Evolutionary conservation across 306 rosid species (phyloP), one percentile per base, ranked within the genome.

Genomic region (Acacia confusa): DNA sequence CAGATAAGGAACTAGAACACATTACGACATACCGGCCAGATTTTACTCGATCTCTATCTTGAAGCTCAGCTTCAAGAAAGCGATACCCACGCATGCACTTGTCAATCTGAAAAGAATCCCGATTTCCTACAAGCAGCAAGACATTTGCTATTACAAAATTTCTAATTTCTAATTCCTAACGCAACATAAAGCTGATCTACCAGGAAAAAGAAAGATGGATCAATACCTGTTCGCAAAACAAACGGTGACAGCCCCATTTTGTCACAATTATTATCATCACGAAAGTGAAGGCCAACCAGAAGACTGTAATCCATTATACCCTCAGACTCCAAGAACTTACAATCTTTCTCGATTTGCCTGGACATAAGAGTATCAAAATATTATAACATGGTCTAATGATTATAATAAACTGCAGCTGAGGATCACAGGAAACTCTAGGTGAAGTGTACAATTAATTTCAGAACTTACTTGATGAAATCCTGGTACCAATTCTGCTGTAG

Each of bases 231-330:
- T 67, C 98, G 97, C 82, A 96, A 53, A 30, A 92, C 82, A 86
- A 89, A 96, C 14, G 98, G 99, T 4, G 98, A 96, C 84, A 94
- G 55, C 20, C 97, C 97, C 93, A 94, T 92, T 79, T 94, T 91
- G 75, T 94, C 99, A 25, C 79, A 91, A 9, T 86, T 83, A 43
- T 87, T 91, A 64, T 92, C 94, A 69, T 92, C 97, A 1, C 97
- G 97, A 73, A 96, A 96, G 76, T 96, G 99, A 87, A 96, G 89
- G 66, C 98, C 99, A 84, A 96, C 94, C 83, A 96, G 82, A 74
- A 96, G 94, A 89, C 99, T 96, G 78, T 96, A 96, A 81, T 96
- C 99, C 99, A 96, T 96, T 75, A 96, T 96, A 88, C 94, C 88
- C 86, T 96, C 98, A 0, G 97, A 91, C 88, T 96, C 99, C 92